Percentiles rank a stretch among this genome's conserved stretches.
Conservation (phyloP, 1,139 yeast species). For the Saccharomyces hybrid region DNA sequence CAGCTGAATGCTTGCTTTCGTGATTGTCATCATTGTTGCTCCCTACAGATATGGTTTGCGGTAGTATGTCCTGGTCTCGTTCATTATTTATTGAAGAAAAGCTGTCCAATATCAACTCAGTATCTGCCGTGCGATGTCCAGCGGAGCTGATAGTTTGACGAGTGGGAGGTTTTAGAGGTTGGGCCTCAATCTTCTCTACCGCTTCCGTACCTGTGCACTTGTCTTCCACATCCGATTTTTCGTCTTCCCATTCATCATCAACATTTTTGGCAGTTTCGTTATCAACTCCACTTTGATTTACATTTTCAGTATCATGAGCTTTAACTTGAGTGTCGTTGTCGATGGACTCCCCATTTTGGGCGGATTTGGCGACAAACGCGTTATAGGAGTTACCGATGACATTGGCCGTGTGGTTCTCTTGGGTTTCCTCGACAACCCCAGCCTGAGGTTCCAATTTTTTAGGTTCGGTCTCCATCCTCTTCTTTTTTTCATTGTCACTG, state of each 20-base stretch:
- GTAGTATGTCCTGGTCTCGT: background rate
- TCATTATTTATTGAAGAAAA: background rate
- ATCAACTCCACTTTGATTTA: background rate
- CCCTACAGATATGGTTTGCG: slow-evolving; percentile 1
- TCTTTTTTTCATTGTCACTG: background rate
- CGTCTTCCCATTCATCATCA: background rate
- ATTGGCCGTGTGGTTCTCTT: background rate
- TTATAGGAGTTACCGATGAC: background rate
- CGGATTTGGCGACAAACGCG: background rate
- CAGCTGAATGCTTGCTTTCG: background rate
- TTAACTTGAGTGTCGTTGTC: background rate
- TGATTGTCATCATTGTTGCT: slow-evolving; percentile 2
- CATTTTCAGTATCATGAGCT: background rate
- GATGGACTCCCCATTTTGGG: background rate
- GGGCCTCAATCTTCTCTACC: background rate
- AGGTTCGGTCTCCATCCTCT: background rate
- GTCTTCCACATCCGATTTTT: background rate
- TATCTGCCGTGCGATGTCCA: background rate
- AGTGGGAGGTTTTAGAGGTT: background rate
- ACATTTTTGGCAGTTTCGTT: background rate
- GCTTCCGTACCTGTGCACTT: background rate
- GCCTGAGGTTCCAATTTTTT: background rate
- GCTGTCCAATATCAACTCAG: background rate
- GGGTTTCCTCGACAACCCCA: background rate
- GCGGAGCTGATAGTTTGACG: background rate